These are phyloP conservation scores for Agrocybe pediades DNA, from an alignment of 768 basidiomycete genomes.

Conservation along the genomic window DNA sequence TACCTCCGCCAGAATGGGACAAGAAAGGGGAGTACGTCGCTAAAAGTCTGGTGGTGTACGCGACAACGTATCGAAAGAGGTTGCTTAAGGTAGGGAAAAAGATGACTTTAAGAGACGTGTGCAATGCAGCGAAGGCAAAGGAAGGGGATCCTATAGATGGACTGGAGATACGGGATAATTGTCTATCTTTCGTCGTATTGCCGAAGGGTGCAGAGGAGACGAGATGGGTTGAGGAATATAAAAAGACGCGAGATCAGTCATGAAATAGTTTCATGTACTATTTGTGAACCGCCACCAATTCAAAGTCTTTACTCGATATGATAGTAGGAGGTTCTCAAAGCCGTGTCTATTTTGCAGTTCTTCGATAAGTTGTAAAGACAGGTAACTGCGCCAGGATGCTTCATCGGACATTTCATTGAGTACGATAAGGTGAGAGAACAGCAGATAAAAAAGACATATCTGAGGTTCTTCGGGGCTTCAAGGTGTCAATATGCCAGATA, in stretches of 20 bases:
- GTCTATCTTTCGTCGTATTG: conserved; percentile 76
- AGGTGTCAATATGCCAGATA: conserved; percentile 2
- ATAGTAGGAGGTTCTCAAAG: no score
- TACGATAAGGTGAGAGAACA: conserved; percentile 20
- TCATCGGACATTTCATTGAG: not conserved
- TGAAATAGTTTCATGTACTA: no score
- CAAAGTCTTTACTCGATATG: no score
- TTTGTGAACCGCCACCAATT: no score
- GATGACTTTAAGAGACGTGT: conserved; percentile 82
- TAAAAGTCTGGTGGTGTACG: conserved; percentile 76
- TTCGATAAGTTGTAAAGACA: conserved; percentile 1
- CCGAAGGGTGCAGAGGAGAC: conserved; percentile 77
- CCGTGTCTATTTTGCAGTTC: no score
- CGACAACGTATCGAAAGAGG: conserved; percentile 72
- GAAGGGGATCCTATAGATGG: conserved; percentile 70
- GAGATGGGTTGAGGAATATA: conserved; percentile 89
- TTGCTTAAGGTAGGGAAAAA: conserved; percentile 91
- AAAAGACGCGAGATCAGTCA: conserved; percentile 46
- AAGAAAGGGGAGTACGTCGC: conserved; percentile 61
- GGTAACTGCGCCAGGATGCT: not conserved
- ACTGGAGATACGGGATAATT: conserved; percentile 81
- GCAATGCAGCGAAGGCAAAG: conserved; percentile 59
- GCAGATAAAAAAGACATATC: not conserved
- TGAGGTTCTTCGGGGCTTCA: not conserved
- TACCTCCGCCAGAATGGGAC: conserved; percentile 78